Conservation (phyloP, 768 basidiomycete genomes). For the Boletus vermiculosoides region DNA sequence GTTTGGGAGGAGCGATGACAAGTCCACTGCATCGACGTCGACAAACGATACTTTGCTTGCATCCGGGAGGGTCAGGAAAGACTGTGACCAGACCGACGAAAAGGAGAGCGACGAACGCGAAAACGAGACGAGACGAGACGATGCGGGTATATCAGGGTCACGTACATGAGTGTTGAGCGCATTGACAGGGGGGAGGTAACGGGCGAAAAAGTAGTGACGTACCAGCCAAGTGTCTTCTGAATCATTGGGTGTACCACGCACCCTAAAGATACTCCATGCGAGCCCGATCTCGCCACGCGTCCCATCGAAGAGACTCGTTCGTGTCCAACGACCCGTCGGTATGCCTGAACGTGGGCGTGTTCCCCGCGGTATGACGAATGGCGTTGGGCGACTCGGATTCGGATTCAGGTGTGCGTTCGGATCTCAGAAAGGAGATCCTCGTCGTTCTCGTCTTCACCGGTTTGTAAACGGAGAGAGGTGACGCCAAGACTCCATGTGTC, state of each 20-base stretch:
- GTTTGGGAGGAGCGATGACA: conserved; percentile 59
- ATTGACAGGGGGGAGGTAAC: not conserved
- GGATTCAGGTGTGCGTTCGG: conserved; percentile 8
- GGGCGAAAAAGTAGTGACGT: conserved; percentile 27
- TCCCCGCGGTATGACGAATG: conserved; percentile 30
- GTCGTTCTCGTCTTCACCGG: conserved; percentile 38
- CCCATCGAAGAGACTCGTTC: conserved; percentile 70
- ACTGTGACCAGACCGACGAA: conserved; percentile 35
- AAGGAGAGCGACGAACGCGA: not conserved
- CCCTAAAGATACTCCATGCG: conserved; percentile 86
- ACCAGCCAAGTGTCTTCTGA: conserved; percentile 82
- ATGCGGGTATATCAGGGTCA: too few species aligned
- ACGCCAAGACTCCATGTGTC: conserved; percentile 86
- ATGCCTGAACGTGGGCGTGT: conserved; percentile 8
- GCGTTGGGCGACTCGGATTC: conserved; percentile 31
- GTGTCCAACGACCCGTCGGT: conserved; percentile 36
- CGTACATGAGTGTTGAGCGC: not conserved
- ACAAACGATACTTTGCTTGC: conserved; percentile 64
- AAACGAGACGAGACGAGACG: too few species aligned
- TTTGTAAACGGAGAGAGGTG: conserved; percentile 50
- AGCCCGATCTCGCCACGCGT: conserved; percentile 79
- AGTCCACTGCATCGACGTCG: conserved; percentile 46
- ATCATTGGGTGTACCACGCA: conserved; percentile 74
- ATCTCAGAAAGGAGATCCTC: conserved; percentile 19
- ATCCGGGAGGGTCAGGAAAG: conserved; percentile 60